Evolutionary conservation across 192 early-diverging fungal genomes (phyloP).

Genomic region (Entomortierella chlamydospora): DNA sequence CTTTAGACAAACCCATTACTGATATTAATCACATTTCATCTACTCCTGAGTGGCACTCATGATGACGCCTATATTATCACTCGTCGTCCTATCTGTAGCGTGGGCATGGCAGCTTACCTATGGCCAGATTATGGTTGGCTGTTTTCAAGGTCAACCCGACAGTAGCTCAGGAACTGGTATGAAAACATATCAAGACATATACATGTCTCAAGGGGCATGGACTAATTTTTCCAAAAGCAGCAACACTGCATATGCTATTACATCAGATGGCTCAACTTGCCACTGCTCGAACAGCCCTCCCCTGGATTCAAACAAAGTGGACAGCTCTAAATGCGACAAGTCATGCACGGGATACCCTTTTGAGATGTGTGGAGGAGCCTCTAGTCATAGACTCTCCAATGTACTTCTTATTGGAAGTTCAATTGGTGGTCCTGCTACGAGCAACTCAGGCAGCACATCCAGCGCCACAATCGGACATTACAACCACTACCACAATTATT

Average conservation of each 20-base stretch:
- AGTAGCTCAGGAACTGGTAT: neutral
- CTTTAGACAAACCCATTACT: neutral
- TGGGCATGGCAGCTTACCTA: constrained; percentile 14
- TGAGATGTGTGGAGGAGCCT: constrained; percentile 43
- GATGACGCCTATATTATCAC: constrained; percentile 8
- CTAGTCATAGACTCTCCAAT: constrained; percentile 12
- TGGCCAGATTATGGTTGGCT: constrained; percentile 35
- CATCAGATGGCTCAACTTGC: constrained; percentile 34
- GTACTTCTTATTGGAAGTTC: constrained; percentile 44
- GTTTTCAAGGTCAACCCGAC: constrained; percentile 33
- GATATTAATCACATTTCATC: neutral
- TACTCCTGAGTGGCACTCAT: constrained; percentile 25
- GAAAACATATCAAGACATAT: constrained; percentile 46
- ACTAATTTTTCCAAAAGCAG: constrained; percentile 35
- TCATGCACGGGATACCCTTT: constrained; percentile 49
- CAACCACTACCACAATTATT: no score
- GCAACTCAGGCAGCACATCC: neutral
- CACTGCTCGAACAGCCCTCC: constrained; percentile 30
- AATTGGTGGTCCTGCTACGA: neutral
- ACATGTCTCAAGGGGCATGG: constrained; percentile 51
- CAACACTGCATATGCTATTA: constrained; percentile 28
- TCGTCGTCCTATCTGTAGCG: neutral
- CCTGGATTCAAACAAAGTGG: constrained; percentile 32
- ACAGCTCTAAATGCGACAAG: constrained; percentile 43
- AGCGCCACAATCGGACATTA: no score